Evolutionary conservation across 352 stramenopile genomes (phyloP).

Genomic region (Pseudoperonospora humuli): DNA sequence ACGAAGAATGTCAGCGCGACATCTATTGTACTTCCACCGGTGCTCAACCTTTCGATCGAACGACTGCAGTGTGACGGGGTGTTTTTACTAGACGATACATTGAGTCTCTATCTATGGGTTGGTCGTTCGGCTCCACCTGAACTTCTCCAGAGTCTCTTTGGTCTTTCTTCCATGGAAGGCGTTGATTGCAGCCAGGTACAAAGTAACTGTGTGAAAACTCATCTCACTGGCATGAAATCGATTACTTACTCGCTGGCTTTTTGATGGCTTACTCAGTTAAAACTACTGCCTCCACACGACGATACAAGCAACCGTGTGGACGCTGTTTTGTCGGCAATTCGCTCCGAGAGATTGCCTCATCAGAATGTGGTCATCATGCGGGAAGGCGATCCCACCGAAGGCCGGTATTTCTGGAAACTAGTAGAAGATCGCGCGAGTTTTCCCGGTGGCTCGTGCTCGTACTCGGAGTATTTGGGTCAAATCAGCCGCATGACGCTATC

Average conservation of each 20-base stretch:
- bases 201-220: background rate
- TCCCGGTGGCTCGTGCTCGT: slow-evolving; percentile 94
- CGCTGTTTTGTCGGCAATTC: slow-evolving; percentile 84
- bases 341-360: slow-evolving; percentile 80
- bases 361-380: slow-evolving; percentile 88
- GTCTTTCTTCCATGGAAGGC: slow-evolving; percentile 89
- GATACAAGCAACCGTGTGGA: slow-evolving; percentile 81
- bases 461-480: slow-evolving; percentile 94
- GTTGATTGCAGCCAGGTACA: slow-evolving; percentile 85
- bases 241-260: slow-evolving; percentile 18
- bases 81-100: slow-evolving; percentile 95
- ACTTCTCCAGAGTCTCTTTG: slow-evolving; percentile 92
- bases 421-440: slow-evolving; percentile 98
- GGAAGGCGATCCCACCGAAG: slow-evolving; percentile 91
- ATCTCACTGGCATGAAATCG: slow-evolving; percentile 3
- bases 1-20: slow-evolving; percentile 27
- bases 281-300: slow-evolving; percentile 77
- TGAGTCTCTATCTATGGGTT: slow-evolving; percentile 96
- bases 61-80: slow-evolving; percentile 90
- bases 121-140: slow-evolving; percentile 82
- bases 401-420: slow-evolving; percentile 95
- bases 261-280: slow-evolving; percentile 32
- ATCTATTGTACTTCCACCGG: slow-evolving; percentile 74
- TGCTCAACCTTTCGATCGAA: slow-evolving; percentile 94
- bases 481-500: slow-evolving; percentile 74